A percentile compares a stretch with the other conserved stretches of the same genome.
These are phyloP conservation scores for Ajuga reptans DNA, from an alignment of 305 asterid species.

Conservation along the genomic window DNA sequence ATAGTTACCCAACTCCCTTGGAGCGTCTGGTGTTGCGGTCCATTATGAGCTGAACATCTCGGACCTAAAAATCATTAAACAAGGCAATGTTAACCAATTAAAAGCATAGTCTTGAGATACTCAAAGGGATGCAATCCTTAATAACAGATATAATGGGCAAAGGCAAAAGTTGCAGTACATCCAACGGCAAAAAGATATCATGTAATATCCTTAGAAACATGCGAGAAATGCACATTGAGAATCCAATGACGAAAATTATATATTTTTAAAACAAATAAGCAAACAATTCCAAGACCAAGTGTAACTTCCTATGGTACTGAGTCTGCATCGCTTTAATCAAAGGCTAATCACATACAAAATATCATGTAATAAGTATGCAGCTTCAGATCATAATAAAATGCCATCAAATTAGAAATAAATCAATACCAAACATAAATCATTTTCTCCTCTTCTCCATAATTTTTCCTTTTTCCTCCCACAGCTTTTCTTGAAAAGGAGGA, in stretches of 20 bases:
- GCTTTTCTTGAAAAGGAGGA: neutral
- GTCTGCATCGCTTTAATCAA: neutral
- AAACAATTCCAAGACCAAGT: neutral
- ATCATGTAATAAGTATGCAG: neutral
- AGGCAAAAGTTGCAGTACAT: slow-evolving; percentile 1
- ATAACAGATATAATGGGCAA: neutral
- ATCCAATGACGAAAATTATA: neutral
- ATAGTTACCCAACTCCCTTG: slow-evolving; percentile 65
- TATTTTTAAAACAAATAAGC: neutral
- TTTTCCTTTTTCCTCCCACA: neutral
- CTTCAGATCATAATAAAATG: neutral
- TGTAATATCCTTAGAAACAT: neutral
- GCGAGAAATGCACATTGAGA: neutral
- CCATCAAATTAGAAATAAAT: neutral
- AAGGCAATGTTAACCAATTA: slow-evolving; percentile 12
- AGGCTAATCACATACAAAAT: neutral
- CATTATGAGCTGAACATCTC: slow-evolving; percentile 70
- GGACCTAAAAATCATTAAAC: slow-evolving; percentile 36
- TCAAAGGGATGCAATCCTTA: neutral
- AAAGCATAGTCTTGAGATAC: slow-evolving; percentile 1
- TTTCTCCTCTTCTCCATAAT: neutral
- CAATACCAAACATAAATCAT: neutral
- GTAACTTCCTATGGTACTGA: neutral
- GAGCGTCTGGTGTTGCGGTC: slow-evolving; percentile 73
- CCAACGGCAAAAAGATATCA: neutral